Evolutionary conservation across 1,284 basidiomycete species (phyloP), one percentile per base, ranked within the genome.

Genomic region (Cryptococcus sp.): DNA sequence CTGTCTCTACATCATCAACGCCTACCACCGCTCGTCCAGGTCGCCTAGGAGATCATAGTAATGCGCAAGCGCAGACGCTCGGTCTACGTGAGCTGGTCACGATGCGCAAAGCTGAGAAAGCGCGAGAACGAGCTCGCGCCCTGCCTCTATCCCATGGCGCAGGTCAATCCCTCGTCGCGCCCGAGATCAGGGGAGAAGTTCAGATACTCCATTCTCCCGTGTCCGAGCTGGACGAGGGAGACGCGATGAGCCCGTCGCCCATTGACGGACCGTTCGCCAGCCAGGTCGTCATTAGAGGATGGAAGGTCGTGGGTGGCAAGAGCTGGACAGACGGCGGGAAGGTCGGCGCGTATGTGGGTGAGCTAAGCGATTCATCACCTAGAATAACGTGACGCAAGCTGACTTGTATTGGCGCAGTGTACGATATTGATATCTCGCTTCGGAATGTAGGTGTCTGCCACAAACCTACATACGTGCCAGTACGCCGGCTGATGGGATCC

Each of bases 281-380:
- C 13, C 71, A 75, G 27, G 69, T 77, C 15, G 57, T 44, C 17
- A 67, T 77, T 39, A 60, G 54, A 41, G 75, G 75, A 0, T 75
- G 73, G 71, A 72, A 71, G 57, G 56, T 77, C 1, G 71, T 77
- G 1, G 75, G 75, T 16, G 75, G 75, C 3, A 64, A 62, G 41
- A 70, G 58, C 31, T 75, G 69, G 61, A 69, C 58, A 15, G 73
- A 69, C 54, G 56, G 55, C 8, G 72, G 62, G 2, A 70, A 66
- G 44, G 56, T 77, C 2, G 75, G 75, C 6, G 73, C 75, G 11
- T 77, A 77, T 69, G 73, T 77, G 13, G 75, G 74, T 76, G 64
- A 57, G 72, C 70, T 17, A 11, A 16, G 27, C 11, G 8, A 22
- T 23, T 8, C 31, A 35, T 35, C 10, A 31, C 31, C 8, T 10